phyloP scores from a whole-genome alignment of 2,329 filamentous ascomycete genomes.

The Diaporthe helianthi region DNA sequence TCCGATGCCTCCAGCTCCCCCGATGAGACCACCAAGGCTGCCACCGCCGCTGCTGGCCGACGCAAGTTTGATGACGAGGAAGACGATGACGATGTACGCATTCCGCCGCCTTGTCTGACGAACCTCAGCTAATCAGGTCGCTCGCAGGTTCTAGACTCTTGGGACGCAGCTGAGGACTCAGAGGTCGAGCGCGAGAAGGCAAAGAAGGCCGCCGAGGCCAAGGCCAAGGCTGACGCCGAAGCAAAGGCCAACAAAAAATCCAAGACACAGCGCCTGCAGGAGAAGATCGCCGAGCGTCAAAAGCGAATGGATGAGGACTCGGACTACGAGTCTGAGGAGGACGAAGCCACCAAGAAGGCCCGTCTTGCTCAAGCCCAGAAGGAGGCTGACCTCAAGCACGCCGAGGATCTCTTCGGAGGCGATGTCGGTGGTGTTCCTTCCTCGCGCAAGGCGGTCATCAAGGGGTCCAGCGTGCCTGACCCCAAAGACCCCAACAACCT shows the following conservation, averaged over 20 bases:
- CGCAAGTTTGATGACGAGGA: constrained; percentile 93
- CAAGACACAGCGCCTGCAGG: constrained; percentile 84
- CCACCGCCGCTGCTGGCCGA: constrained; percentile 44
- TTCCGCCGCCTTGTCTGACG: constrained; percentile 19
- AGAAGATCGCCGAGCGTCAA: constrained; percentile 71
- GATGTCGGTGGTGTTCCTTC: constrained; percentile 71
- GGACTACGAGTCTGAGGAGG: constrained; percentile 68
- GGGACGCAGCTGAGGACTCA: constrained; percentile 96
- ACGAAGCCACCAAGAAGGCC: constrained; percentile 75
- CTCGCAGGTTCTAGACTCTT: constrained; percentile 85
- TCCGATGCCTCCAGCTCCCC: constrained; percentile 45
- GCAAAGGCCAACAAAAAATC: constrained; percentile 90
- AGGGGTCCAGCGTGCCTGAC: constrained; percentile 71
- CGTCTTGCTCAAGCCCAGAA: constrained; percentile 82
- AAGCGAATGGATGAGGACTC: constrained; percentile 59
- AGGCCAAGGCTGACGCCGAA: constrained; percentile 88
- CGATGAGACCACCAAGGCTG: constrained; percentile 47
- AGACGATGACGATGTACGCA: constrained; percentile 76
- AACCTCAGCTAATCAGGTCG: constrained; percentile 25
- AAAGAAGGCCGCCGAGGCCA: constrained; percentile 82
- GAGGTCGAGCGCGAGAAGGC: constrained; percentile 96
- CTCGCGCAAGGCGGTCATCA: constrained; percentile 70
- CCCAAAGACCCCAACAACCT: constrained; percentile 76
- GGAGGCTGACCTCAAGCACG: constrained; percentile 87
- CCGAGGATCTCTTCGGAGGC: constrained; percentile 85